These are phyloP conservation scores for Neurospora sp. DNA, from an alignment of 495 filamentous ascomycete genomes.

Conservation along the genomic window DNA sequence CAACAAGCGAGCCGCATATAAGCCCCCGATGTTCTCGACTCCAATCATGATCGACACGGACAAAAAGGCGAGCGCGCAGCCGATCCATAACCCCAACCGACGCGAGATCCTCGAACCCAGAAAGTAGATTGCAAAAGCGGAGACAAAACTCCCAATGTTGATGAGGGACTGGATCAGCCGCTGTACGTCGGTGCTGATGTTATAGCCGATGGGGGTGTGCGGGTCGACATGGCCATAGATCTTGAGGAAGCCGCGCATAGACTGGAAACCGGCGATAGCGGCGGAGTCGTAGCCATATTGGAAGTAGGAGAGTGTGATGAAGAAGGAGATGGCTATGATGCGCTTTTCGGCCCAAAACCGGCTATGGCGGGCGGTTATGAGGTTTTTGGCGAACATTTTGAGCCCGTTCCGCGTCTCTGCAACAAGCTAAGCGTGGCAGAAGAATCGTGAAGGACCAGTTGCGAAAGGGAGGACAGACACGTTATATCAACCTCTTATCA, in stretches of 20 bases:
- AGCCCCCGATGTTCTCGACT: constrained; percentile 24
- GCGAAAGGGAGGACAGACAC: not conserved
- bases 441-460: not conserved
- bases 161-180: constrained; percentile 32
- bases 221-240: constrained; percentile 36
- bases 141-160: constrained; percentile 30
- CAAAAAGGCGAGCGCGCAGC: constrained; percentile 24
- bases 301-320: constrained; percentile 23
- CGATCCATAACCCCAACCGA: constrained; percentile 35
- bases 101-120: constrained; percentile 36
- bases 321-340: constrained; percentile 18
- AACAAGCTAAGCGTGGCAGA: not conserved
- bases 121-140: constrained; percentile 26
- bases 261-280: constrained; percentile 30
- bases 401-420: not conserved
- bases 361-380: not conserved
- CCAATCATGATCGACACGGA: constrained; percentile 34
- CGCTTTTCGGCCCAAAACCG: constrained; percentile 17
- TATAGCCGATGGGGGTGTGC: constrained; percentile 16
- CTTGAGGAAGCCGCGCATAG: constrained; percentile 36
- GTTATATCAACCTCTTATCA: not conserved
- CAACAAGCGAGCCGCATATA: constrained; percentile 36
- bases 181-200: constrained; percentile 30
- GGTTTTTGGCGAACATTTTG: not conserved
- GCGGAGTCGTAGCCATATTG: constrained; percentile 36